Conservation (phyloP, 495 filamentous ascomycete genomes). For the Aspergillus saccharolyticus region DNA sequence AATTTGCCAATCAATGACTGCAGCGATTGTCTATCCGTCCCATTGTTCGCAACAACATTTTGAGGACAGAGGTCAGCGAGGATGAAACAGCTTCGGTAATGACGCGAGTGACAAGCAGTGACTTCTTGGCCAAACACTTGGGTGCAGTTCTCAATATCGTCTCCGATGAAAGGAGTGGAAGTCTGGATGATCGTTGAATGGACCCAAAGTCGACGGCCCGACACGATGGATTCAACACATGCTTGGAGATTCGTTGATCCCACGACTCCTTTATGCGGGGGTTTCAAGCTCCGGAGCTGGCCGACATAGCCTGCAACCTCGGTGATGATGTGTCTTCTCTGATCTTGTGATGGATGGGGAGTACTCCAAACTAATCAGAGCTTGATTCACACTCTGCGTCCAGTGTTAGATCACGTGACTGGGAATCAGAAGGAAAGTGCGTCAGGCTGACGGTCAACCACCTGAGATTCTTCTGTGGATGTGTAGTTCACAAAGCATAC, state of each 20-base stretch:
- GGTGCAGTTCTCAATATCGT: slow-evolving; percentile 11
- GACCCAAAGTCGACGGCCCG: slow-evolving; percentile 8
- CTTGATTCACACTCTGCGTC: too few species aligned
- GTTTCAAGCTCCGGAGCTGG: slow-evolving; percentile 10
- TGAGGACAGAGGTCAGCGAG: slow-evolving; percentile 28
- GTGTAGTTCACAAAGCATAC: too few species aligned
- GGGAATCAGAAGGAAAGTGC: too few species aligned
- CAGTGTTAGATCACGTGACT: too few species aligned
- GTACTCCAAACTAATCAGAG: too few species aligned
- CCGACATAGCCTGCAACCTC: slow-evolving; percentile 11
- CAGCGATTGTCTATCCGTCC: slow-evolving; percentile 25
- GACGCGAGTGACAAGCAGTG: slow-evolving; percentile 10
- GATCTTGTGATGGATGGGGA: slow-evolving; percentile 15
- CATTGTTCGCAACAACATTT: slow-evolving; percentile 30
- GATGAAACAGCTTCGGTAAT: slow-evolving; percentile 19
- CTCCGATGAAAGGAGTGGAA: slow-evolving; percentile 16
- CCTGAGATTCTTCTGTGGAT: too few species aligned
- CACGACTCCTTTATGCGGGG: slow-evolving; percentile 10
- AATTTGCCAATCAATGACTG: slow-evolving; percentile 48
- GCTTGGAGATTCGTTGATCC: slow-evolving; percentile 6
- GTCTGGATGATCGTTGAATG: slow-evolving; percentile 9
- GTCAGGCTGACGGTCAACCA: too few species aligned
- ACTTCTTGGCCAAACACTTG: slow-evolving; percentile 5
- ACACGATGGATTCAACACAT: slow-evolving; percentile 12
- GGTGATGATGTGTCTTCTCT: slow-evolving; percentile 7